Evolutionary conservation across 2,329 filamentous ascomycete genomes (phyloP).

Genomic region (Hypoxylon sp.): DNA sequence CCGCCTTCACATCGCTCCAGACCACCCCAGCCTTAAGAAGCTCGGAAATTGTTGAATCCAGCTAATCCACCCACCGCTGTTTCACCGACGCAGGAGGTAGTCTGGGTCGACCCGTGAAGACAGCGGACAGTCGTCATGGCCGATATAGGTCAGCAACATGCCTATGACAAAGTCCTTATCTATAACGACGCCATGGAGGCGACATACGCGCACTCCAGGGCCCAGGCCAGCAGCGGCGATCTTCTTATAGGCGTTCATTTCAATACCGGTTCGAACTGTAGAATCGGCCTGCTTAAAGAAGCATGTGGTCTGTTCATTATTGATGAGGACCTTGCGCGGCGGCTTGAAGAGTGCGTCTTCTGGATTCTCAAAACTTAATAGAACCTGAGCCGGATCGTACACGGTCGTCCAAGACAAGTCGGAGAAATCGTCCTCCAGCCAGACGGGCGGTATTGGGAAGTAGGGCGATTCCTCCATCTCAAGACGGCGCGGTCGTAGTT

Average conservation of each 20-base stretch:
- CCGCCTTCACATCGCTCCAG: conserved; percentile 55
- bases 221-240: background rate
- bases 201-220: background rate
- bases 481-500: no score
- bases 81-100: background rate
- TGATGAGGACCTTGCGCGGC: no score
- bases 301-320: no score
- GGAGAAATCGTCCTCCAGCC: no score
- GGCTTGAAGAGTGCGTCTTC: no score
- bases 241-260: background rate
- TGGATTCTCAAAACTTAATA: no score
- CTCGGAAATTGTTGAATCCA: conserved; percentile 47
- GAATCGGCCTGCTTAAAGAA: no score
- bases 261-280: no score
- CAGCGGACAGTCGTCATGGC: background rate
- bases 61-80: conserved; percentile 46
- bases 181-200: background rate
- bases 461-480: no score
- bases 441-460: no score
- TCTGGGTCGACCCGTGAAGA: background rate
- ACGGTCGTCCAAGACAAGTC: no score
- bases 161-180: background rate
- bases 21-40: conserved; percentile 51
- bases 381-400: no score
- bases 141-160: background rate